Percentiles rank a stretch among this genome's conserved stretches.
phyloP scores from a whole-genome alignment of 176 grass and related monocot species.

The Phragmites australis region DNA sequence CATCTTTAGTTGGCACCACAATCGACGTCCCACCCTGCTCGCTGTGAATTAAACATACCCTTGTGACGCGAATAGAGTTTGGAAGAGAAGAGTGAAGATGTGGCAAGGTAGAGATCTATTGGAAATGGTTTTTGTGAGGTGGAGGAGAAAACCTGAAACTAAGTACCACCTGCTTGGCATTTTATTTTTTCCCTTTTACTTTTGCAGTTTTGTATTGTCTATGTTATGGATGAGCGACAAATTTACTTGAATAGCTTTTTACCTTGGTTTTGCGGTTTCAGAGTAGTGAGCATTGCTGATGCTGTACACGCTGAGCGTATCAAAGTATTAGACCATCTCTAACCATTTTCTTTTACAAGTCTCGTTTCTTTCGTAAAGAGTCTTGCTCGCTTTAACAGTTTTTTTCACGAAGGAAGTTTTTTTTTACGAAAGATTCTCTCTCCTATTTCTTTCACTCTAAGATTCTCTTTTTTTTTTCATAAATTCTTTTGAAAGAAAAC shows the following conservation, averaged over 20 bases:
- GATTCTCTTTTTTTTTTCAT: too few relatives aligned
- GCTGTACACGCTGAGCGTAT: too few relatives aligned
- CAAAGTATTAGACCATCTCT: too few relatives aligned
- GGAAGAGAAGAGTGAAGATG: constrained; percentile 26
- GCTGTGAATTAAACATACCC: constrained; percentile 35
- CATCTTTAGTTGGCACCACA: too few relatives aligned
- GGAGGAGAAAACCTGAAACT: constrained; percentile 52
- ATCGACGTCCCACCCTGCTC: constrained; percentile 70
- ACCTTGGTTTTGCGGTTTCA: background rate
- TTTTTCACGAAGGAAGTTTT: too few relatives aligned
- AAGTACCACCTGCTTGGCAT: background rate
- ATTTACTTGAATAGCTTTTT: too few relatives aligned
- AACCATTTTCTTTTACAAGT: too few relatives aligned
- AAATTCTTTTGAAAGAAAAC: too few relatives aligned
- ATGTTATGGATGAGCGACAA: background rate
- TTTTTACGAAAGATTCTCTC: too few relatives aligned
- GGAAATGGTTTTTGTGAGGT: constrained; percentile 42
- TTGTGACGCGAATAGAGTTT: background rate
- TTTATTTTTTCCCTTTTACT: background rate
- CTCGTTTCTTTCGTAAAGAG: too few relatives aligned
- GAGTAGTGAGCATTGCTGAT: background rate
- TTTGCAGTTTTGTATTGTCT: background rate
- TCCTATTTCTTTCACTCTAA: too few relatives aligned
- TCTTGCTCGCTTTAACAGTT: too few relatives aligned
- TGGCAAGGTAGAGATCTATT: constrained; percentile 57